phyloP scores from a whole-genome alignment of 2,329 filamentous ascomycete species.

The Thielaviopsis populi region DNA sequence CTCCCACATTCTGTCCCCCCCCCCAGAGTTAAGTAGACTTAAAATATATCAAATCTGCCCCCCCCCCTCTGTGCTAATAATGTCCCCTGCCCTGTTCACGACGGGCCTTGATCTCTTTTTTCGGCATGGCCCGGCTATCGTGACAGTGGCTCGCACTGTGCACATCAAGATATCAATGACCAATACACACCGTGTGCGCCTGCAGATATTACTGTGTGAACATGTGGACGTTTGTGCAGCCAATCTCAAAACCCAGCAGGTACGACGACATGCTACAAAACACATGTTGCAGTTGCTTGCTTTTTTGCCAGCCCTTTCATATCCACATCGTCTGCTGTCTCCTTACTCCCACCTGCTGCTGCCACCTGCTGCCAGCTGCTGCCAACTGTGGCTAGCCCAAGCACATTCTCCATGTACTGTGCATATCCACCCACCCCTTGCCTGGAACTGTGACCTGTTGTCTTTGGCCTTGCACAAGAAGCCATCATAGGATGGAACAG shows the following conservation, averaged over 20 bases:
- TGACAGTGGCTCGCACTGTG: background rate
- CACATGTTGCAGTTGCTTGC: background rate
- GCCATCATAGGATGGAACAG: background rate
- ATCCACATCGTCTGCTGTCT: too few relatives aligned
- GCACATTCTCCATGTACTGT: too few relatives aligned
- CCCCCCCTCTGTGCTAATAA: background rate
- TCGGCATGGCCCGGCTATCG: background rate
- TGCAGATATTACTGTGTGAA: background rate
- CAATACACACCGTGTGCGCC: background rate
- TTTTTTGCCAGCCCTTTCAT: background rate
- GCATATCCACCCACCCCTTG: too few relatives aligned
- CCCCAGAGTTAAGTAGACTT: too few relatives aligned
- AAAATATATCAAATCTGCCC: background rate
- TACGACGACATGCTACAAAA: constrained; percentile 4
- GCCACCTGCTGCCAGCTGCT: background rate
- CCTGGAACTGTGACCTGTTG: background rate
- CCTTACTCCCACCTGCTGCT: background rate
- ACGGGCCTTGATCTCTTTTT: constrained; percentile 1
- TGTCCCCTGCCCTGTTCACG: background rate
- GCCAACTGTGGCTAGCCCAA: too few relatives aligned
- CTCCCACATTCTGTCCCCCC: background rate
- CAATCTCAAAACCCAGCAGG: background rate
- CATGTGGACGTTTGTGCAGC: background rate
- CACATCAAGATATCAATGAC: too few relatives aligned
- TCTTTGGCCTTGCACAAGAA: background rate